Base-by-base conservation (phyloP, 495 filamentous ascomycete genomes). In the Xylaria acuta region DNA sequence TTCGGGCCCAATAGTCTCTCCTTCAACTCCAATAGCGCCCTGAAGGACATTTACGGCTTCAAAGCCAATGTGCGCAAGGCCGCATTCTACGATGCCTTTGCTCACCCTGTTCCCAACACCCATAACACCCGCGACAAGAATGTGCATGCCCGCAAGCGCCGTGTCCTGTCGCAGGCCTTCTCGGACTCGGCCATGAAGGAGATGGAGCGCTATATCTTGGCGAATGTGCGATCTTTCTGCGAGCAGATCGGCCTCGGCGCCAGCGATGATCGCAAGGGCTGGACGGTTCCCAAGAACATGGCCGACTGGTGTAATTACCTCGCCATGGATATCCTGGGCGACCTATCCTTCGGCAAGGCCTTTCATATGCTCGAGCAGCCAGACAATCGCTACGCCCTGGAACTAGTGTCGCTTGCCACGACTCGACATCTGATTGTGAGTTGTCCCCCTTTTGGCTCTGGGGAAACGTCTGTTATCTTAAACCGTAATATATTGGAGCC, bases 261-360 rank as follows among this genome's bases (percentile, higher is more conserved):
- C 2, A 75, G 72, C 41, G 75, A 76, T 32, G 82, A 84, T 14
- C 77, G 74, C 68, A 82, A 82, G 76, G 81, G 83, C 30, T 82
- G 83, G 84, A 81, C 85, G 32, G 74, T 79, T 53, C 72, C 83
- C 27, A 80, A 84, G 74, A 86, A 92, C 77, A 86, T 92, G 81
- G 83, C 89, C 0, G 82, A 89, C 71, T 92, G 89, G 87, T 86
- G 84, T 67, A 91, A 89, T 76, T 92, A 88, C 80, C 83, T 91
- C 11, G 86, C 88, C 59, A 93, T 92, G 82, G 92, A 94, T 73
- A 88, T 93, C 27, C 88, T 94, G 79, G 91, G 91, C 4, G 89
- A 92, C 45, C 75, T 94, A 11, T 86, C 86, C 69, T 94, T 93
- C 75, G 90, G 89, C 20, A 92, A 92, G 77, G 84, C 89, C 25